Base-by-base conservation (phyloP, 768 basidiomycete genomes). In the Chalciporus piperatus region DNA sequence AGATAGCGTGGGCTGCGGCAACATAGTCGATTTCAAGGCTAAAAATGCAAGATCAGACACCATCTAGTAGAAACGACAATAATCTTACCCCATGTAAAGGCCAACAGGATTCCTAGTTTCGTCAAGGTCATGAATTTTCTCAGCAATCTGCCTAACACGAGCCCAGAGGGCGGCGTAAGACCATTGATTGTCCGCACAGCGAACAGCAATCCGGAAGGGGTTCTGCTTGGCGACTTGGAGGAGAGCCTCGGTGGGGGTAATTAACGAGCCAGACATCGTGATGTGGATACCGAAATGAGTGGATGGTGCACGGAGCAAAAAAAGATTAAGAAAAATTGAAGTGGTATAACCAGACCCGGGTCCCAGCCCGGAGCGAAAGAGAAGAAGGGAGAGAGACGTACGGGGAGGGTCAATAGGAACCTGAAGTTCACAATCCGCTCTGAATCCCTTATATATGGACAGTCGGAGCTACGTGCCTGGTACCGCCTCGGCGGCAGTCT, bases 171-270 rank as follows among this genome's bases (percentile, higher is more conserved):
- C 63, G 22, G 60, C 57, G 16, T 67, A 66, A 23, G 65, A 66
- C 65, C 65, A 66, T 56, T 61, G 52, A 39, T 48, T 41, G 9
- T 41, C 54, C 56, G 47, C 55, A 20, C 47, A 43, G 42, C 59
- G 45, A 28, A 59, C 51, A 42, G 59, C 59, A 16, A 44, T 33
- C 5, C 57, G 38, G 49, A 64, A 66, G 3, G 65, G 65, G 39
- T 63, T 62, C n/a, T 65, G 55, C 41, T 59, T 66, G 37, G 65
- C 65, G 30, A 64, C 65, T 59, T 66, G 58, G 46, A 66, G 65
- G 50, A 66, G 65, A 25, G 58, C 65, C 44, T 66, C 65, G 23
- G 65, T 64, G 33, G 65, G 62, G 38, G 65, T 67, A 43, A 66
- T 46, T 32, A 56, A 49, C 19, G 55, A 52, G 40, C 16, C 49